These are phyloP conservation scores for Cyathus pygmaeus DNA, from an alignment of 1,284 basidiomycete genomes.

Conservation along the genomic window DNA sequence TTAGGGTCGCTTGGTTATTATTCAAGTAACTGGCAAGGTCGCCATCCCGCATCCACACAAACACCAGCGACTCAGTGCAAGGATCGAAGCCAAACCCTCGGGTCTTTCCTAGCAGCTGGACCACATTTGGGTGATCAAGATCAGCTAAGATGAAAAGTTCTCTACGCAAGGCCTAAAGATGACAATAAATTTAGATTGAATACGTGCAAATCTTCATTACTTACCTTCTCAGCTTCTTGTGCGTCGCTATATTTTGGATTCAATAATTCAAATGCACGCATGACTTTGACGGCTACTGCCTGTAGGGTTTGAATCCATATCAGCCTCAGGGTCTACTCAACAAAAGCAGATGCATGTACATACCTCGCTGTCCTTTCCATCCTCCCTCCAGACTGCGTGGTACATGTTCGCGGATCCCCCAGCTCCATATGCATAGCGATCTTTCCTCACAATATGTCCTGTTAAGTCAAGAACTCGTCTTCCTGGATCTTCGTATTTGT, in stretches of 20 bases:
- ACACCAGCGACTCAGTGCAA: slow-evolving; percentile 34
- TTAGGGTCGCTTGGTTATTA: slow-evolving; percentile 9
- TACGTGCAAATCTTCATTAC: background rate
- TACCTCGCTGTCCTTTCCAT: background rate
- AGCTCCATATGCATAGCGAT: no score
- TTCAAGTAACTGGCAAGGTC: slow-evolving; percentile 26
- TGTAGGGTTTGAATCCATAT: no score
- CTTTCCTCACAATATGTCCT: no score
- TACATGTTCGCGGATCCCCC: slow-evolving; percentile 1
- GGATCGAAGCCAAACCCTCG: slow-evolving; percentile 29
- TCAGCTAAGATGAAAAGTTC: slow-evolving; percentile 34
- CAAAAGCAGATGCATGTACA: background rate
- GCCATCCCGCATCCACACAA: slow-evolving; percentile 36
- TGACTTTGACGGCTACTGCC: slow-evolving; percentile 4
- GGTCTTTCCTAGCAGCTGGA: slow-evolving; percentile 28
- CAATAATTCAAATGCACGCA: no score
- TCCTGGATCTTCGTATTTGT: no score
- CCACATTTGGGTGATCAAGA: slow-evolving; percentile 34
- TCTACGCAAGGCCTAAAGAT: background rate
- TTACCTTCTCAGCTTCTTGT: slow-evolving; percentile 5
- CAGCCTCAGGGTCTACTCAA: no score
- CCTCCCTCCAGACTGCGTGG: background rate
- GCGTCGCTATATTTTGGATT: background rate
- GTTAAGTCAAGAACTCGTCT: no score
- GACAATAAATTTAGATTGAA: background rate